phyloP scores from a whole-genome alignment of 495 filamentous ascomycete genomes.

The Aspergillus conjunctus region DNA sequence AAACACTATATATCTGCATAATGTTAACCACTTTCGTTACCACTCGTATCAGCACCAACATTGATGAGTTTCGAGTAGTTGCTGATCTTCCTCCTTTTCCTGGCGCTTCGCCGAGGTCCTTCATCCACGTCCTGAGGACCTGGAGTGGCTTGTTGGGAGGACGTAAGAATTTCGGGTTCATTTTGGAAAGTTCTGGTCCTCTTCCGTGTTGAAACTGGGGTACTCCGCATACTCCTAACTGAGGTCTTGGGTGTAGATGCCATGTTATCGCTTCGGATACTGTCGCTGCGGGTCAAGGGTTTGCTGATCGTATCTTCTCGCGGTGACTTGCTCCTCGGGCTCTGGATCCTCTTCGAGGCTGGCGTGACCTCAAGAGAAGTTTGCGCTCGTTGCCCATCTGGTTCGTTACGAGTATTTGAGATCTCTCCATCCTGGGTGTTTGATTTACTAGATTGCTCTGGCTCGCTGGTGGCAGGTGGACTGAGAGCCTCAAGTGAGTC shows the following conservation, averaged over 20 bases:
- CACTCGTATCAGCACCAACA: conserved; percentile 30
- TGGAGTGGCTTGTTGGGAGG: background rate
- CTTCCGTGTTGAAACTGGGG: conserved; percentile 14
- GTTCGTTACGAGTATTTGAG: background rate
- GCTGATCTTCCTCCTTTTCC: conserved; percentile 36
- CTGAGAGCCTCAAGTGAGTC: conserved; percentile 2
- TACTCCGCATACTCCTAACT: background rate
- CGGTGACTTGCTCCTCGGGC: conserved; percentile 1
- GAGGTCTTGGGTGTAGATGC: background rate
- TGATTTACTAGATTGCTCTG: conserved; percentile 1
- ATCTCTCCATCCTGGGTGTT: conserved; percentile 6
- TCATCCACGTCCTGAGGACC: conserved; percentile 2
- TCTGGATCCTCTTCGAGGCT: background rate
- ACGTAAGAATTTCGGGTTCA: background rate
- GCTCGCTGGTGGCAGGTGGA: conserved; percentile 6
- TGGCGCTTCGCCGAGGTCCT: conserved; percentile 22
- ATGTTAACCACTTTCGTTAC: conserved; percentile 19
- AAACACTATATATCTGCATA: too few relatives aligned
- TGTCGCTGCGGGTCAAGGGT: background rate
- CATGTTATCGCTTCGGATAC: background rate
- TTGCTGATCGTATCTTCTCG: background rate
- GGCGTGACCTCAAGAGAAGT: conserved; percentile 2
- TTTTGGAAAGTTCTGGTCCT: conserved; percentile 10
- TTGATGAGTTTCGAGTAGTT: conserved; percentile 33
- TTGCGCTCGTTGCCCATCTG: conserved; percentile 5